Evolutionary conservation across 1,284 basidiomycete species (phyloP), one percentile per base, ranked within the genome.

Genomic region (Apiotrichum porosum): DNA sequence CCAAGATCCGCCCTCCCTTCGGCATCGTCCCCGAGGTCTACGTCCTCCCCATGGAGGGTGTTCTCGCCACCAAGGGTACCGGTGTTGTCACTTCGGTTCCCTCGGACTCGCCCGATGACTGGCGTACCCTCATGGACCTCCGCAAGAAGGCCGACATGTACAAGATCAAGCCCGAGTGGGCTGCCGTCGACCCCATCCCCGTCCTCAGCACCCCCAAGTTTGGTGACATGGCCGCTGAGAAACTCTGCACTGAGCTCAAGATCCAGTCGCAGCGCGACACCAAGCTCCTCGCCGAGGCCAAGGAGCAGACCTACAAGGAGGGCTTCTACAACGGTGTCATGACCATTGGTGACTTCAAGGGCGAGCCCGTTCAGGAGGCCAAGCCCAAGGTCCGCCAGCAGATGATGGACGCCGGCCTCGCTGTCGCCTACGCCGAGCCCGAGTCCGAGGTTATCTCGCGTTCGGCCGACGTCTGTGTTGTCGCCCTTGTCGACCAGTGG

Each of bases 401-500:
- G 52, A 83, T 98, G 81, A 89, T 97, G 68, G 79, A 81, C 51
- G 77, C 77, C 10, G 84, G 83, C 3, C 69, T 88, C 42, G 95
- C 88, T 9, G 84, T 94, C 63, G 79, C 89, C 43, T 98, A 98
- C 69, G 91, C 92, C 17, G 95, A 98, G 75, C 95, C 95, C 1
- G 94, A 97, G 74, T 89, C 88, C 48, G 74, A 88, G 66, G 86
- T 97, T 66, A 83, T 93, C 66, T 90, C 86, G 49, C 80, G 94
- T 44, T 90, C 86, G 72, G 83, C 81, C 19, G 94, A 98, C 67
- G 94, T 97, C 75, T 98, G 94, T 77, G 88, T 97, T 30, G 93
- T 98, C 51, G 93, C 94, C 6, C 78, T 98, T 56, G 94, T 92
- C 81, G 95, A 99, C 71, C 95, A 99, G 75, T 99, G 94, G 93